A percentile compares a stretch with the other conserved stretches of the same genome.
Evolutionary conservation across 495 filamentous ascomycete species (phyloP).

Genomic region (Parmelia sp.): DNA sequence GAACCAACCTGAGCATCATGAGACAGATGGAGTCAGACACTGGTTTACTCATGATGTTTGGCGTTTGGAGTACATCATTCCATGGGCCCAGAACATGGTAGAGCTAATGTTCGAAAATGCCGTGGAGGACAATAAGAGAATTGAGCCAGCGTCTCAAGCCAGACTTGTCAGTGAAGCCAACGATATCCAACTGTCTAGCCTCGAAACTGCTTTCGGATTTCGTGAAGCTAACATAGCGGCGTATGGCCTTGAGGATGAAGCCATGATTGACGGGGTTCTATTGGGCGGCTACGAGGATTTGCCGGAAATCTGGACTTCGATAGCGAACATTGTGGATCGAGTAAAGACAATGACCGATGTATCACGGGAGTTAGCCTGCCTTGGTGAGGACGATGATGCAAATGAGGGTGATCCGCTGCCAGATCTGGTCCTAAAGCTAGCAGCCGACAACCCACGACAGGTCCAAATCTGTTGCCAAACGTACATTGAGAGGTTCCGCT

Average conservation of each 20-base stretch:
- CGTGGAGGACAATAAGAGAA: slow-evolving; percentile 35
- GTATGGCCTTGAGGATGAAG: slow-evolving; percentile 64
- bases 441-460: slow-evolving; percentile 47
- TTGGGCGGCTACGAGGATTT: slow-evolving; percentile 53
- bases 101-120: slow-evolving; percentile 56
- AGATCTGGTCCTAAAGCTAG: slow-evolving; percentile 41
- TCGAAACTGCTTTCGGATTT: slow-evolving; percentile 69
- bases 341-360: slow-evolving; percentile 47
- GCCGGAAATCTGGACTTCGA: slow-evolving; percentile 77
- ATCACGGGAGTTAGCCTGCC: slow-evolving; percentile 28
- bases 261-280: slow-evolving; percentile 63
- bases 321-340: slow-evolving; percentile 50
- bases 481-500: slow-evolving; percentile 56
- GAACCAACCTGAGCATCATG: slow-evolving; percentile 47
- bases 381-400: slow-evolving; percentile 22
- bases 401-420: slow-evolving; percentile 31
- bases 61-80: slow-evolving; percentile 65
- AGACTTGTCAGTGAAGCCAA: slow-evolving; percentile 64
- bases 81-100: slow-evolving; percentile 67
- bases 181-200: slow-evolving; percentile 64
- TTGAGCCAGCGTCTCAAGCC: slow-evolving; percentile 35
- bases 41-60: slow-evolving; percentile 77
- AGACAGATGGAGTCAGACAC: slow-evolving; percentile 66
- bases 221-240: slow-evolving; percentile 55
- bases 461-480: slow-evolving; percentile 54